Evolutionary conservation across 192 early-diverging fungal genomes (phyloP).

Genomic region (Glomus cerebriforme): DNA sequence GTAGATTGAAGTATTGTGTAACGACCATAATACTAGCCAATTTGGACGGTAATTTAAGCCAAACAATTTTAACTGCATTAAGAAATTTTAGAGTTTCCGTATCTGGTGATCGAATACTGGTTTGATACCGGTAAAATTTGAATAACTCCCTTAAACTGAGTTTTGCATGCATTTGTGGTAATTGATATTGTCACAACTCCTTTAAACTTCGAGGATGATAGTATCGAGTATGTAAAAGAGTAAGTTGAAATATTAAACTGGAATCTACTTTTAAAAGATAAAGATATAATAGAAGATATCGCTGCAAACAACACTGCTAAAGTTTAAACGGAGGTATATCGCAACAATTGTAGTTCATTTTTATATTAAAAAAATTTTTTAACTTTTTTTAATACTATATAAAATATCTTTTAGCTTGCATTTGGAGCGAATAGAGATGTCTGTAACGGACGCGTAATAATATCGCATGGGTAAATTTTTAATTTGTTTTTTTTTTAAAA

Average conservation of each 20-base stretch:
- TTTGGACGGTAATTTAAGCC: too few species aligned
- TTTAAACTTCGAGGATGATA: too few species aligned
- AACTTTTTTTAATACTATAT: not conserved
- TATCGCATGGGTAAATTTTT: not conserved
- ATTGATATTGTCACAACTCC: too few species aligned
- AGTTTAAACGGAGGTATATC: not conserved
- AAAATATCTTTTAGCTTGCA: too few species aligned
- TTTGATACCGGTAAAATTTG: too few species aligned
- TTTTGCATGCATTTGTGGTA: too few species aligned
- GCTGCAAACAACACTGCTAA: not conserved
- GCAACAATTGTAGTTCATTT: not conserved
- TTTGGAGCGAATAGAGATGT: not conserved
- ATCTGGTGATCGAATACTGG: too few species aligned
- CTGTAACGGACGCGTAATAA: not conserved
- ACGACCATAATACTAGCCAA: too few species aligned
- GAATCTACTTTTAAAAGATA: not conserved
- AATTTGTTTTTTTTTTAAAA: not conserved
- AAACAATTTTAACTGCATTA: too few species aligned
- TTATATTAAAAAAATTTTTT: not conserved
- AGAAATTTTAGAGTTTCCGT: too few species aligned
- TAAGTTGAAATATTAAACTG: not conserved
- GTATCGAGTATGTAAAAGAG: not conserved
- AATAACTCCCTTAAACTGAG: too few species aligned
- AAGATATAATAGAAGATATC: not conserved
- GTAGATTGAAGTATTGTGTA: too few species aligned